These are phyloP conservation scores for Pisolithus tinctorius DNA, from an alignment of 768 basidiomycete genomes.

Conservation along the genomic window DNA sequence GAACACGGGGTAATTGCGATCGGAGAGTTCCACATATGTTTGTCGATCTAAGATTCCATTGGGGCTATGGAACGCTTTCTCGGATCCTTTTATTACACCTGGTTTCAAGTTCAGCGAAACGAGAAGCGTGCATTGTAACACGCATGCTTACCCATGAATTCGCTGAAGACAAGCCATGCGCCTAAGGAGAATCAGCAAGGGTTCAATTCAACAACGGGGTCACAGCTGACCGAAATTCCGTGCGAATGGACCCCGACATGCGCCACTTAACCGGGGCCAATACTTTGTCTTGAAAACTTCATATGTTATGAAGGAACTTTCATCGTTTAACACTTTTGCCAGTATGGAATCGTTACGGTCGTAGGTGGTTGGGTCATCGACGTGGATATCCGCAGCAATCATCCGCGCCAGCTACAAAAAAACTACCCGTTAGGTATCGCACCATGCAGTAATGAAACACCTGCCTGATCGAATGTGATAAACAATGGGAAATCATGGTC, in stretches of 20 bases:
- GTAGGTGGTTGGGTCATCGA: not conserved
- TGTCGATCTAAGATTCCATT: constrained; percentile 36
- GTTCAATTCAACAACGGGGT: not conserved
- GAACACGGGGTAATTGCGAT: constrained; percentile 49
- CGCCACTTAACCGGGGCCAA: constrained; percentile 41
- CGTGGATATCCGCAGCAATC: constrained; percentile 18
- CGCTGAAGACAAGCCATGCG: constrained; percentile 55
- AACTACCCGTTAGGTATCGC: not conserved
- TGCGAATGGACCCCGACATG: too few relatives aligned
- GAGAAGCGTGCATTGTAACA: not conserved
- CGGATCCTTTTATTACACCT: constrained; percentile 65
- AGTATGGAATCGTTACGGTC: constrained; percentile 7
- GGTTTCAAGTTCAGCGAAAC: not conserved
- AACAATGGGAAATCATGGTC: constrained; percentile 67
- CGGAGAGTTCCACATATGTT: constrained; percentile 42
- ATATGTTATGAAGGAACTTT: constrained; percentile 35
- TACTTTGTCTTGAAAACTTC: constrained; percentile 42
- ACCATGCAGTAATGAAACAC: constrained; percentile 4
- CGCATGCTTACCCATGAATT: constrained; percentile 47
- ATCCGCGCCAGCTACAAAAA: constrained; percentile 17
- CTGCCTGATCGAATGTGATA: constrained; percentile 55
- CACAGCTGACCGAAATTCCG: too few relatives aligned
- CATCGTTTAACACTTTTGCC: constrained; percentile 8
- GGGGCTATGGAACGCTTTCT: constrained; percentile 34
- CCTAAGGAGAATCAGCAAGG: constrained; percentile 32